Conservation (phyloP, 345 rosid genomes). For the Gossypium arboreum region DNA sequence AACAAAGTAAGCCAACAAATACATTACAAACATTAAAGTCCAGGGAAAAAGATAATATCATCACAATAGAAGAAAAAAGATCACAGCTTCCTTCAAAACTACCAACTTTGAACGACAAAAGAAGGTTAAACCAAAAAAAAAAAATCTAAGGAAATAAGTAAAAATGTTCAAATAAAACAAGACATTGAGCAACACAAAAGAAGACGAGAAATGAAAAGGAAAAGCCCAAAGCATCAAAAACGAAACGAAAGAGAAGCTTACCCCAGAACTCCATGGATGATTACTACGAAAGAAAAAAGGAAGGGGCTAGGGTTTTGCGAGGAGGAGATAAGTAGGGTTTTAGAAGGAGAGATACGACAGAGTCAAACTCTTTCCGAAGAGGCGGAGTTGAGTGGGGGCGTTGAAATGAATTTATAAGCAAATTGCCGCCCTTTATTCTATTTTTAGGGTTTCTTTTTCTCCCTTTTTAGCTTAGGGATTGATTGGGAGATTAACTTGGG, state of each 20-base stretch:
- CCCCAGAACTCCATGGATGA: constrained; percentile 50
- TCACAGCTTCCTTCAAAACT: not conserved
- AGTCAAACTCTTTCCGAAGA: not conserved
- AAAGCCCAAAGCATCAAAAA: not conserved
- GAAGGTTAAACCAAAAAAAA: too few relatives aligned
- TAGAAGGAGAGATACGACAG: not conserved
- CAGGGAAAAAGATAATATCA: too few relatives aligned
- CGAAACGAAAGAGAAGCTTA: not conserved
- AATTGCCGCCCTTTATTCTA: not conserved
- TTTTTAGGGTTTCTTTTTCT: not conserved
- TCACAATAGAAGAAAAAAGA: not conserved
- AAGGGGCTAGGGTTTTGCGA: constrained; percentile 1
- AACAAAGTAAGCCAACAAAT: not conserved
- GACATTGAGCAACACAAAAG: not conserved
- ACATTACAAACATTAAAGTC: not conserved
- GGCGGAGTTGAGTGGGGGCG: too few relatives aligned
- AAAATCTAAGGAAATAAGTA: not conserved
- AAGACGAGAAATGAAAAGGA: not conserved
- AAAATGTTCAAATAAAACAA: not conserved
- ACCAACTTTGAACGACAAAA: not conserved
- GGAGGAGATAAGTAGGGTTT: not conserved
- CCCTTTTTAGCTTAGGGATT: not conserved
- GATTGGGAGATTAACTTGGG: not conserved
- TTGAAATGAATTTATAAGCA: not conserved
- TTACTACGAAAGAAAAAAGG: not conserved